phyloP scores from a whole-genome alignment of 345 rosid genomes.

The Combretum micranthum region DNA sequence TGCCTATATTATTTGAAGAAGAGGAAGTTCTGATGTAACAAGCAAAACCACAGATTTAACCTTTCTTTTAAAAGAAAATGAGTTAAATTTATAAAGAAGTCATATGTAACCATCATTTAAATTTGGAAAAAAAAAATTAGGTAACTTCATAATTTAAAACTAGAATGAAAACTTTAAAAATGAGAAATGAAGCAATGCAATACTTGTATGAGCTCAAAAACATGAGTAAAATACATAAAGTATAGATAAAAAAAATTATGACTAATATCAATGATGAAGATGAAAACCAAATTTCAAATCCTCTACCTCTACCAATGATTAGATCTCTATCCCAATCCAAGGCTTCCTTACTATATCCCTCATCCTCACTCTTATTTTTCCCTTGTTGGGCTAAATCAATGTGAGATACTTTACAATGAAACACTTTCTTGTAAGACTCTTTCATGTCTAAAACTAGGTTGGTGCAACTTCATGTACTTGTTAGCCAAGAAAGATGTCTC shows the following conservation, averaged over 20 bases:
- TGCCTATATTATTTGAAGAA: too few relatives aligned
- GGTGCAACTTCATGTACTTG: conserved; percentile 39
- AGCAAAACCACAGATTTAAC: too few relatives aligned
- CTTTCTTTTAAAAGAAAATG: too few relatives aligned
- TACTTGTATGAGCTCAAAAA: too few relatives aligned
- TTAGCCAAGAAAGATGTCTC: conserved; percentile 36
- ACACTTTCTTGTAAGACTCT: conserved; percentile 29
- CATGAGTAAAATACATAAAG: too few relatives aligned
- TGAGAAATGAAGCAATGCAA: too few relatives aligned
- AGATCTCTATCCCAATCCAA: conserved; percentile 33
- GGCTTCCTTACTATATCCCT: conserved; percentile 10
- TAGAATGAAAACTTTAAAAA: too few relatives aligned
- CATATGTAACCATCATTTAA: too few relatives aligned
- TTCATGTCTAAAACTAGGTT: conserved; percentile 33
- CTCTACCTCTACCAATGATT: conserved; percentile 7
- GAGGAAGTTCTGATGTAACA: too few relatives aligned
- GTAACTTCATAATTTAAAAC: too few relatives aligned
- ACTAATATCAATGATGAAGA: background rate
- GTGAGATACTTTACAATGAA: conserved; percentile 30
- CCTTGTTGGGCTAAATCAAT: conserved; percentile 25
- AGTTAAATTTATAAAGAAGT: too few relatives aligned
- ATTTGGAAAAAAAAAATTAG: too few relatives aligned
- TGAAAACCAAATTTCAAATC: conserved; percentile 19
- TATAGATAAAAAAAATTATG: background rate
- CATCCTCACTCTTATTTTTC: conserved; percentile 17